Evolutionary conservation across 352 stramenopile genomes (phyloP), one percentile per base, ranked within the genome.

Genomic region (Pythium sukuiense): DNA sequence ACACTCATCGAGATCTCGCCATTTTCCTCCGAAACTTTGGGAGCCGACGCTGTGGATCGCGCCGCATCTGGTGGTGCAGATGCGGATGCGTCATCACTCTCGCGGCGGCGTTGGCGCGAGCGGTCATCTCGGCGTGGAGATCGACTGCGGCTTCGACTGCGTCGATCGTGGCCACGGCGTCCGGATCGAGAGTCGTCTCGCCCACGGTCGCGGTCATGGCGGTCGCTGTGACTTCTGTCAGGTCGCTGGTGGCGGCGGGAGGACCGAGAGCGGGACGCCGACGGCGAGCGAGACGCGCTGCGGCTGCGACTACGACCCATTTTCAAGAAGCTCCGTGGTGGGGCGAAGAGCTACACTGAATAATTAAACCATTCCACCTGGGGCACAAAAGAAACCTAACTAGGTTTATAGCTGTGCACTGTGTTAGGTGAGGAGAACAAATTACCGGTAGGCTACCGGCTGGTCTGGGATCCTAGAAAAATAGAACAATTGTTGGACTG

Each of bases 1-100:
- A 95, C 76, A 53, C 80, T 93, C 63, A 93, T 81, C 16, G 82
- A 88, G 52, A 92, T 88, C 67, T 95, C 87, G 37, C 87, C 87
- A 49, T 88, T 89, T 62, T 89, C 87, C 32, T 91, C 80, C 9
- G 77, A 76, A 3, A 63, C 61, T 46, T 78, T 68, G 41, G 69
- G 30, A 53, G 61, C 49, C 53, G 56, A 16, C 41, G 61, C 30
- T 55, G 72, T 20, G 3, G 49, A 6, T 24, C 35, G 29, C 26
- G 53, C 14, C 2, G 61, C 54, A 67, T 27, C 57, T 56, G 67
- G 69, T 78, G 55, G 49, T 57, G 53, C 63, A n/a, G n/a, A n/a
- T n/a, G n/a, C n/a, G 69, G 67, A 65, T 66, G 55, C 59, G 70
- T 55, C 74, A 65, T 55, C 74, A 69, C 43, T 69, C 70, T 12